phyloP scores from a whole-genome alignment of 768 basidiomycete species.

The Mrakia gelida region DNA sequence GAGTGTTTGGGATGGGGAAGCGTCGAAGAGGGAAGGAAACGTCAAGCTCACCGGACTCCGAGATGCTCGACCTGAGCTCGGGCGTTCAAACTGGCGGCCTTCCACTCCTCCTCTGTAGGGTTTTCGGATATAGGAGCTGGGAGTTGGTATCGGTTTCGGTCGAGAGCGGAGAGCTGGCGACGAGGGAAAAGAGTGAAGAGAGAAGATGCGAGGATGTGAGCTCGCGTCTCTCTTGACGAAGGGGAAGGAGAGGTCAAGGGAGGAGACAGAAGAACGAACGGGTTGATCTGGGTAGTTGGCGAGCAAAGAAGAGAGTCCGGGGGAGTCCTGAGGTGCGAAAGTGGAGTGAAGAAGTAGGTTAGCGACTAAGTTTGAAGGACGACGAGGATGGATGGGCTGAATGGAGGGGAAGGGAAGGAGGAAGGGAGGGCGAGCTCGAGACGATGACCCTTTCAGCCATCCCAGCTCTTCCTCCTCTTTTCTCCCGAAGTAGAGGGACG shows the following conservation, averaged over 20 bases:
- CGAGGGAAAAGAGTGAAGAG: background rate
- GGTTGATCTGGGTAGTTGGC: constrained; percentile 25
- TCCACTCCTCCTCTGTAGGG: constrained; percentile 72
- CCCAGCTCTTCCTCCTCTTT: too few relatives aligned
- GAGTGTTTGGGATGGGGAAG: too few relatives aligned
- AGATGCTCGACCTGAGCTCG: constrained; percentile 82
- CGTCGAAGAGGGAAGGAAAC: background rate
- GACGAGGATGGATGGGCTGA: background rate
- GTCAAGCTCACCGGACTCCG: constrained; percentile 58
- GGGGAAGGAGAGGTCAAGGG: background rate
- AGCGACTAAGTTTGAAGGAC: too few relatives aligned
- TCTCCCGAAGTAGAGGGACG: too few relatives aligned
- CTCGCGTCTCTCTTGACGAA: background rate
- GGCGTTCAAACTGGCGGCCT: constrained; percentile 66
- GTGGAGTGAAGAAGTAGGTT: background rate
- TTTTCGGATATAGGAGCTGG: constrained; percentile 58
- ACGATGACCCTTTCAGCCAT: too few relatives aligned
- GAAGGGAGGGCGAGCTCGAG: background rate
- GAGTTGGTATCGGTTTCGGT: constrained; percentile 67
- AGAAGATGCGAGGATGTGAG: background rate
- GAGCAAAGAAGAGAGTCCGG: constrained; percentile 20
- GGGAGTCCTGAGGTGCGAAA: constrained; percentile 3
- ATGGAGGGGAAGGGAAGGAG: background rate
- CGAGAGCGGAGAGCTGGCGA: constrained; percentile 50
- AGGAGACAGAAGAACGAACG: background rate